Base-by-base conservation (phyloP, 768 basidiomycete genomes). In the Amanita rubescens region DNA sequence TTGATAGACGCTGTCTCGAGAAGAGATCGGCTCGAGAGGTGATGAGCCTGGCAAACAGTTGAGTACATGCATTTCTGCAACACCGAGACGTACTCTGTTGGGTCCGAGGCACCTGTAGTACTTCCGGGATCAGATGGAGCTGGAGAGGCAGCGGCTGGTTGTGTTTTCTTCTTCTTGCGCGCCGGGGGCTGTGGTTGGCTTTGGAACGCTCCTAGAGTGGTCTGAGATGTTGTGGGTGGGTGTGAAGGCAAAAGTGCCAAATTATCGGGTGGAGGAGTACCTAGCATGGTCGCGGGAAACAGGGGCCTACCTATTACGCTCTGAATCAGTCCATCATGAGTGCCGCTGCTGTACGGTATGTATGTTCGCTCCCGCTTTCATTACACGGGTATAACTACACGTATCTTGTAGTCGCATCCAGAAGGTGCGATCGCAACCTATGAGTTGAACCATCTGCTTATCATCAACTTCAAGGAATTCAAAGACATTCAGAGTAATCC, bases 21-120 rank as follows among this genome's bases (percentile, higher is more conserved):
- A 80, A 79, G 57, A 89, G 77, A 67, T 89, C 85, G 56, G 82
- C 77, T 27, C 83, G 82, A 11, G 80, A 78, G 14, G 80, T 76
- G 50, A 55, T 55, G 8, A 55, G 34, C 30, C 54, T 55, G n/a
- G 6, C 14, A 32, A 44, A 39, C 22, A 0, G 8, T 8, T 37
- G 41, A 35, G 25, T 55, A 44, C 47, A 3, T 54, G 22, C 14
- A 39, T 19, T 60, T 35, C 9, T 15, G 3, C 38, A 19, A n/a
- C 15, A 39, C 9, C 22, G n/a, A 27, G 2, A 63, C 69, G 51
- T 25, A 75, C 74, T 75, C 74, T 63, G 73, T 62, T 22, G 69
- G 61, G 52, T 69, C 68, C 43, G 63, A 57, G 50, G 57, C 59
- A 33, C 63, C 69, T 27, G 65, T 59, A 30, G 63, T 63, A 55